phyloP scores from a whole-genome alignment of 371 early-diverging fungal species.

The Chytridium lagenaria region DNA sequence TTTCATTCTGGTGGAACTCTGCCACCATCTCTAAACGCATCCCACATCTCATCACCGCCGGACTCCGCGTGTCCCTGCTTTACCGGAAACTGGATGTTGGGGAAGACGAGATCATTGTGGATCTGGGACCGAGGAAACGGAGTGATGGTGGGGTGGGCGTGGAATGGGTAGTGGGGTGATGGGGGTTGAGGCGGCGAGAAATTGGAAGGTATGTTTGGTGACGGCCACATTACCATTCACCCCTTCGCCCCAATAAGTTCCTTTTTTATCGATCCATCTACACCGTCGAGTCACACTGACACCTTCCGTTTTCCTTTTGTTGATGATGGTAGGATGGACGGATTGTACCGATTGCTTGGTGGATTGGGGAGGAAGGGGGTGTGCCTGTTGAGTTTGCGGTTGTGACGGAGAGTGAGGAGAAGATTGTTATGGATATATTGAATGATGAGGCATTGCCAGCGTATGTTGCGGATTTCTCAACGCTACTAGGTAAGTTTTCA shows the following conservation, averaged over 20 bases:
- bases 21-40: not conserved
- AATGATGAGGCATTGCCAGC: not conserved
- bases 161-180: conserved; percentile 3
- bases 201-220: not conserved
- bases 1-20: conserved; percentile 14
- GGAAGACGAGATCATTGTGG: conserved; percentile 3
- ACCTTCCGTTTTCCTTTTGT: too few relatives aligned
- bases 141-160: conserved; percentile 8
- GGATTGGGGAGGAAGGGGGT: not conserved
- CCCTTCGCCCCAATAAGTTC: too few relatives aligned
- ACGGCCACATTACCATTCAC: too few relatives aligned
- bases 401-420: not conserved
- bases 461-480: conserved; percentile 12
- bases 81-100: not conserved
- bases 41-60: not conserved
- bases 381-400: conserved; percentile 15
- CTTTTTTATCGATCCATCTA: too few relatives aligned
- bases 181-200: not conserved
- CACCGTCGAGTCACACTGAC: too few relatives aligned
- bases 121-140: conserved; percentile 13
- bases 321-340: not conserved
- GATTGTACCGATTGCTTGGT: conserved; percentile 7
- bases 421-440: not conserved
- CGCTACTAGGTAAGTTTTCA: not conserved
- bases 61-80: conserved; percentile 14